Evolutionary conservation across 2,329 filamentous ascomycete genomes (phyloP).

Genomic region (Ramularia endophylla): DNA sequence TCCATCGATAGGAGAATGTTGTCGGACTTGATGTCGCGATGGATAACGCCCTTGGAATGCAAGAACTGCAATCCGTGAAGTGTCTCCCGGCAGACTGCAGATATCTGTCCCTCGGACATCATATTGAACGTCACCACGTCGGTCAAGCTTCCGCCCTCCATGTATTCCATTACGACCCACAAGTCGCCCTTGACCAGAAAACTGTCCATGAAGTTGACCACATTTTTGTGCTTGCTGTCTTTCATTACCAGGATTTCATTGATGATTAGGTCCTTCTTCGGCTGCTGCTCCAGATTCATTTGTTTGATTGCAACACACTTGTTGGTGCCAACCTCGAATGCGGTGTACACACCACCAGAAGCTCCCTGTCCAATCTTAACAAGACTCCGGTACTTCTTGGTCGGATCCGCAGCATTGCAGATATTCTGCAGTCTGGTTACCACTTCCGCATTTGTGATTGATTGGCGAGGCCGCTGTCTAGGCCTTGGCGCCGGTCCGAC

Average conservation of each 20-base stretch:
- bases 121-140: conserved; percentile 99
- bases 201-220: conserved; percentile 99
- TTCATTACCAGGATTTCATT: conserved; percentile 99
- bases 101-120: conserved; percentile 97
- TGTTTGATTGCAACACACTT: conserved; percentile 96
- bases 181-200: conserved; percentile 84
- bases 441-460: conserved; percentile 65
- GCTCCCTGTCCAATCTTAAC: conserved; percentile 97
- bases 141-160: conserved; percentile 96
- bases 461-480: conserved; percentile 72
- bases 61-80: conserved; percentile 87
- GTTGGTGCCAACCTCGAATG: conserved; percentile 77
- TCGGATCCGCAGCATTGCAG: conserved; percentile 83
- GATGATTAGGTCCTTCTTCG: conserved; percentile 98
- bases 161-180: conserved; percentile 99
- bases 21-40: conserved; percentile 98
- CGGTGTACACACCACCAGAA: conserved; percentile 91
- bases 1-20: conserved; percentile 92
- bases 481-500: conserved; percentile 59
- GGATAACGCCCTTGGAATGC: conserved; percentile 96
- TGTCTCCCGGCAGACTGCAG: conserved; percentile 90
- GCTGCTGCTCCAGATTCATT: conserved; percentile 98
- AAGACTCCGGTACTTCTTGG: conserved; percentile 76
- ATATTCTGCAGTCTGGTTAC: conserved; percentile 78
- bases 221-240: conserved; percentile 95